Conservation (phyloP, 164 flowering plant genomes). For the Akebia trifoliata region DNA sequence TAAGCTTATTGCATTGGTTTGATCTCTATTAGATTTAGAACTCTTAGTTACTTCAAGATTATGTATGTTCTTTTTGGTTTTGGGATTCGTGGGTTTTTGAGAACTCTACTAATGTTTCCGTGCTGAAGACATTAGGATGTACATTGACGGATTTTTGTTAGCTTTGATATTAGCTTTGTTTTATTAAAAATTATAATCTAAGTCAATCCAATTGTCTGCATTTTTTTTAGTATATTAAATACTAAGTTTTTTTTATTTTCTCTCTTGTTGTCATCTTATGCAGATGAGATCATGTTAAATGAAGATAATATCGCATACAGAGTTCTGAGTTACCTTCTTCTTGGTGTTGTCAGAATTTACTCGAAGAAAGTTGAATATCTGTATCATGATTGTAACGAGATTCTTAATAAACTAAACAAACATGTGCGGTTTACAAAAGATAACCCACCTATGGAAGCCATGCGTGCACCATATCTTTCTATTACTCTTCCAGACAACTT, state of each 20-base stretch:
- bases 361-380: conserved; percentile 82
- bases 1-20: no score
- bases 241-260: no score
- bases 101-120: neutral
- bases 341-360: conserved; percentile 86
- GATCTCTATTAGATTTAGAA: neutral
- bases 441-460: conserved; percentile 10
- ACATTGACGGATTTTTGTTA: no score
- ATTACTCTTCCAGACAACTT: conserved; percentile 63
- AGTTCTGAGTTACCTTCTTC: conserved; percentile 71
- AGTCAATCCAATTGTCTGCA: no score
- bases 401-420: conserved; percentile 27
- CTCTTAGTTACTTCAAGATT: no score
- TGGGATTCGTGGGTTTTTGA: neutral
- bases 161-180: no score
- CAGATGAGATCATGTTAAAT: conserved; percentile 67
- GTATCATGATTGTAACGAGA: conserved; percentile 51
- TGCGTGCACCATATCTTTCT: conserved; percentile 26
- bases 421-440: conserved; percentile 21
- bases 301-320: conserved; percentile 56
- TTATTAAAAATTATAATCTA: no score
- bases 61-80: neutral
- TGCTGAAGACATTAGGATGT: neutral
- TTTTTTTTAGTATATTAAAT: no score
- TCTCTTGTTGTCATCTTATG: neutral